Base-by-base conservation (phyloP, 257 asterid species). In the Anisodus acutangulus region DNA sequence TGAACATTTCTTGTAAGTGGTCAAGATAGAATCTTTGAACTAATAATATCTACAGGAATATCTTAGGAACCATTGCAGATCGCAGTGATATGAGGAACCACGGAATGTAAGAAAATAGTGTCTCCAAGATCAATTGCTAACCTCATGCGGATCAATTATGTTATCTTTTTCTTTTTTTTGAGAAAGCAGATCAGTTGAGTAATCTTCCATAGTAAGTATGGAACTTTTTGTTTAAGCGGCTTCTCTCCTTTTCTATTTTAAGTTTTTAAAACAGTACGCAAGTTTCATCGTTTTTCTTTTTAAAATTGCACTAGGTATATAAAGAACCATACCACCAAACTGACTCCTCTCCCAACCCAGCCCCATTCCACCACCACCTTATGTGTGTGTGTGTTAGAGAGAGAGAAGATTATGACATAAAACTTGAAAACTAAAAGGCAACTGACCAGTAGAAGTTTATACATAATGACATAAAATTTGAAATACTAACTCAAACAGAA, bases 1-100 rank as follows among this genome's bases (percentile, higher is more conserved):
- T 12, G 83, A 59, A 78, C 78, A 16, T 16, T 82, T 49, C 11
- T 76, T 5, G 80, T 83, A 15, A 86, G 31, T 54, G 51, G 19
- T 72, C 80, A 53, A 51, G 55, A 2, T 51, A 51, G 9, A 51
- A 51, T 7, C 55, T 51, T 51, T 41, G 45, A 41, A 41, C 45
- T 41, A 41, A 41, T 13, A 22, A 22, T 22, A 47, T 9, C n/a
- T 47, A 47, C 19, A 47, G 60, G 60, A 72, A 10, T 72, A 12
- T 72, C 31, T 19, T 47, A 47, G 60, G 6, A 72, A 72, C 39
- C 11, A 49, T 10, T 72, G 17, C 60, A 72, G n/a, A 47, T 5
- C 80, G 45, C 35, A 31, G 35, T 31, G 35, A 31, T 31, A 41
- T 11, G 15, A 43, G 76, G 53, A 68, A 68, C 60, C 60, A 12